Evolutionary conservation across 805 yeast species (phyloP), one percentile per base, ranked within the genome.

Genomic region (Candida taoyuanica): DNA sequence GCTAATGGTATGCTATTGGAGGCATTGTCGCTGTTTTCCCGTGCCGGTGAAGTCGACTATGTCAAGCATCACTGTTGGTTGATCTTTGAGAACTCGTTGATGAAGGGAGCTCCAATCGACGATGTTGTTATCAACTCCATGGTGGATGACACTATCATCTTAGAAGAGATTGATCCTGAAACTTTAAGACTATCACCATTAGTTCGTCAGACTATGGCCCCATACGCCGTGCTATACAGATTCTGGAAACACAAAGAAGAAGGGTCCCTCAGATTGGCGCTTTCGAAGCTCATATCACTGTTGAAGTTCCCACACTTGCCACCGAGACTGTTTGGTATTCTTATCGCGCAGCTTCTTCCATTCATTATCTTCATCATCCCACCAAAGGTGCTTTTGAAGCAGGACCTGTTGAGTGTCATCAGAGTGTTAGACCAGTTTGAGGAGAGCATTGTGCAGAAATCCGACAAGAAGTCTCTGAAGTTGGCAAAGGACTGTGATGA

Each of bases 121-220:
- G 86, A 81, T 55, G 70, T 68, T 20, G 61, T 79, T 31, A 67
- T 78, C 16, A 72, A 73, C 44, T 67, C 75, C 26, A 63, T 76
- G 18, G 71, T 76, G 16, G 67, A 63, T 17, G 67, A 62, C 26
- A 43, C 56, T 11, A 54, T 46, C 34, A 62, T 49, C 33, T 47
- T 64, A 9, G 33, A 57, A 20, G 50, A 49, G 19, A 54, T 54
- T 44, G 53, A 60, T 18, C 44, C 43, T 1, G 44, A 42, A 21
- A 41, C 43, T 7, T 44, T 59, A 30, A 55, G 60, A 15, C 62
- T 74, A 12, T 70, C 77, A 29, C 78, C 85, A 13, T 66, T 77
- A 2, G 67, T 84, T 50, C 72, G 78, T 47, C 89, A 83, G 56
- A 72, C 83, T 18, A 56, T 84, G 35, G 63, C 91, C 5, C 93